Percentiles rank a stretch among this genome's conserved stretches.
Evolutionary conservation across 768 basidiomycete species (phyloP).

Genomic region (Pulveroboletus sp.): DNA sequence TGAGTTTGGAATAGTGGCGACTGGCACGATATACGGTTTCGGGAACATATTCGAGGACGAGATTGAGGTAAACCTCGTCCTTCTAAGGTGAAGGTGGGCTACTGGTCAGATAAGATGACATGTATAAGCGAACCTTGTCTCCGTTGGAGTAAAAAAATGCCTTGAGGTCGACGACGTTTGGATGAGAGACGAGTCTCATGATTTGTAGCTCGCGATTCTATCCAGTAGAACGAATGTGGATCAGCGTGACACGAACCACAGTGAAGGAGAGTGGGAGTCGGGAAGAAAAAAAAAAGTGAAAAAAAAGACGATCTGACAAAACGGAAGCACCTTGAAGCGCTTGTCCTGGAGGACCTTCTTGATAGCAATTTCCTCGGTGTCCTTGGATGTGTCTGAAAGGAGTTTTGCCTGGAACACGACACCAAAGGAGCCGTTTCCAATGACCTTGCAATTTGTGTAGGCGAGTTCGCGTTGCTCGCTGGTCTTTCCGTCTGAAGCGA

Average conservation of each 20-base stretch:
- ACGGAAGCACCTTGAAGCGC: slow-evolving; percentile 85
- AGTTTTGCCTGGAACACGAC: slow-evolving; percentile 97
- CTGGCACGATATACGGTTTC: slow-evolving; percentile 99
- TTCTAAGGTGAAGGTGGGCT: slow-evolving; percentile 51
- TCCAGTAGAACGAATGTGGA: neutral
- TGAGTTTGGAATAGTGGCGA: slow-evolving; percentile 98
- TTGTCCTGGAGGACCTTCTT: slow-evolving; percentile 99
- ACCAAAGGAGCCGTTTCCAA: slow-evolving; percentile 98
- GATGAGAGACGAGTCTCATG: slow-evolving; percentile 94
- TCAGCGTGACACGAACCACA: slow-evolving; percentile 12
- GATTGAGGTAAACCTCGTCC: slow-evolving; percentile 99
- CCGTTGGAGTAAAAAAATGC: slow-evolving; percentile 99
- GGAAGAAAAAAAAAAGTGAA: slow-evolving; percentile 8
- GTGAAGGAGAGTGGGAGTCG: neutral
- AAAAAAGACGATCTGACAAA: slow-evolving; percentile 2
- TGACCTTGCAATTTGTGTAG: slow-evolving; percentile 97
- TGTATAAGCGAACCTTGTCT: slow-evolving; percentile 72
- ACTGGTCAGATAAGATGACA: slow-evolving; percentile 2
- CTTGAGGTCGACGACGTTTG: slow-evolving; percentile 95
- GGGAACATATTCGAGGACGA: slow-evolving; percentile 98
- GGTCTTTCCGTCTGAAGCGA: slow-evolving; percentile 91
- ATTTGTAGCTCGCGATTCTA: slow-evolving; percentile 99
- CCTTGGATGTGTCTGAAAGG: slow-evolving; percentile 54
- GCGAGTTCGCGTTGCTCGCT: slow-evolving; percentile 83
- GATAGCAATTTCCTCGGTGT: slow-evolving; percentile 90